phyloP scores from a whole-genome alignment of 768 basidiomycete genomes.

The Epithele typhae region DNA sequence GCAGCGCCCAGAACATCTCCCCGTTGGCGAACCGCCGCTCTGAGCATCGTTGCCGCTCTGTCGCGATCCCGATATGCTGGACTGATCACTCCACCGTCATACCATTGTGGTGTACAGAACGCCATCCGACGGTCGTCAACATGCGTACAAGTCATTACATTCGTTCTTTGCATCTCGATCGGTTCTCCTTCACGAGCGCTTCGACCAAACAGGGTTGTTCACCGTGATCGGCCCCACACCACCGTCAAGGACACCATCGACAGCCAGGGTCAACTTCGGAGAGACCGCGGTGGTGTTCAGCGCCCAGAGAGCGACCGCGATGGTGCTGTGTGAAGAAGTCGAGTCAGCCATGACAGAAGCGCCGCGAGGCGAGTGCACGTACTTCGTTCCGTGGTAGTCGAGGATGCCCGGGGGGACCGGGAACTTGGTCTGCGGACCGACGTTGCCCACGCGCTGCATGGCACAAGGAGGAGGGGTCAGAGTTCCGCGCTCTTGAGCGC shows the following conservation, averaged over 20 bases:
- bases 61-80: too few relatives aligned
- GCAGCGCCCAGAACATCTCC: too few relatives aligned
- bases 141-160: too few relatives aligned
- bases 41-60: too few relatives aligned
- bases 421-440: constrained; percentile 71
- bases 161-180: too few relatives aligned
- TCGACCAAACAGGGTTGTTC: constrained; percentile 45
- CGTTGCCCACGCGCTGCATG: constrained; percentile 28
- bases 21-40: too few relatives aligned
- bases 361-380: constrained; percentile 17
- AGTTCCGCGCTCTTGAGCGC: constrained; percentile 70
- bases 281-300: constrained; percentile 46
- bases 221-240: constrained; percentile 52
- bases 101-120: too few relatives aligned
- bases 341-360: neutral
- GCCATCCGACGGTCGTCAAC: too few relatives aligned
- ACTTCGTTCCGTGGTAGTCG: constrained; percentile 71
- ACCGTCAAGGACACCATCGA: constrained; percentile 60
- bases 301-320: constrained; percentile 64
- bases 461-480: constrained; percentile 82
- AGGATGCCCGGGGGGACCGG: constrained; percentile 82
- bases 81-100: too few relatives aligned
- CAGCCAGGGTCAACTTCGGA: constrained; percentile 48
- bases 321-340: constrained; percentile 15
- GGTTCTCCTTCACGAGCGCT: neutral